These are phyloP conservation scores for Scedosporium boydii DNA, from an alignment of 2,329 filamentous ascomycete genomes.

Conservation along the genomic window DNA sequence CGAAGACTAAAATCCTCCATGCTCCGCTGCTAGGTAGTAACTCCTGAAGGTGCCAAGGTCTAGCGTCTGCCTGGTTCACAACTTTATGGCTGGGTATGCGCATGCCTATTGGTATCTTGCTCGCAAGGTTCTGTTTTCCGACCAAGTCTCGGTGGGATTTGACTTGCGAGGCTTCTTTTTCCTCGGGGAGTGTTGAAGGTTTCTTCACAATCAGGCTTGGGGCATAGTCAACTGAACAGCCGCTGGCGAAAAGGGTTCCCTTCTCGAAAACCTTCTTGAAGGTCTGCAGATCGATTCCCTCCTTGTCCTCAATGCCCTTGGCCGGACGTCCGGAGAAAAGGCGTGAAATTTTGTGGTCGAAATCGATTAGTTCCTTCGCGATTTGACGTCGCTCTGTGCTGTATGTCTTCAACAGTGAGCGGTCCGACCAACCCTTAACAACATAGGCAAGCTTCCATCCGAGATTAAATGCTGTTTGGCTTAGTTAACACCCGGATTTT, in stretches of 20 bases:
- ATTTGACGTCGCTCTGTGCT: slow-evolving; percentile 44
- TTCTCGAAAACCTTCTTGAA: slow-evolving; percentile 54
- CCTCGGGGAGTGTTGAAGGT: not conserved
- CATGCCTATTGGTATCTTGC: slow-evolving; percentile 30
- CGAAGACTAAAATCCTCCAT: slow-evolving; percentile 51
- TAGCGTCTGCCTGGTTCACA: slow-evolving; percentile 43
- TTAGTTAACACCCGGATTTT: slow-evolving; percentile 7
- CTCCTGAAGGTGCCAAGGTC: slow-evolving; percentile 50
- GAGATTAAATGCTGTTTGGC: slow-evolving; percentile 32
- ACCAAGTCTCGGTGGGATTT: no score
- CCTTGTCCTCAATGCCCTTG: slow-evolving; percentile 49
- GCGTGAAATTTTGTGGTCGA: slow-evolving; percentile 48
- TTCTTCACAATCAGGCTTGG: slow-evolving; percentile 8
- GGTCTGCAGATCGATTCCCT: slow-evolving; percentile 51
- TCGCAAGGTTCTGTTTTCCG: slow-evolving; percentile 30
- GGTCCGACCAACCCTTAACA: slow-evolving; percentile 31
- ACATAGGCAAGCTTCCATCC: slow-evolving; percentile 46
- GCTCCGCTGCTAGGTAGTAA: slow-evolving; percentile 43
- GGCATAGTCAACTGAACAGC: slow-evolving; percentile 22
- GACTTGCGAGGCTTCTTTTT: not conserved
- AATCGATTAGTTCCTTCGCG: slow-evolving; percentile 56
- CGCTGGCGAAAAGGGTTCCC: slow-evolving; percentile 31
- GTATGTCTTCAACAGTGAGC: slow-evolving; percentile 38
- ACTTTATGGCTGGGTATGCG: slow-evolving; percentile 51
- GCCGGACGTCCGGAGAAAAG: slow-evolving; percentile 49